Percentiles rank a stretch among this genome's conserved stretches.
Conservation (phyloP, 139 green algal genomes). For the Chloropicon primus region DNA sequence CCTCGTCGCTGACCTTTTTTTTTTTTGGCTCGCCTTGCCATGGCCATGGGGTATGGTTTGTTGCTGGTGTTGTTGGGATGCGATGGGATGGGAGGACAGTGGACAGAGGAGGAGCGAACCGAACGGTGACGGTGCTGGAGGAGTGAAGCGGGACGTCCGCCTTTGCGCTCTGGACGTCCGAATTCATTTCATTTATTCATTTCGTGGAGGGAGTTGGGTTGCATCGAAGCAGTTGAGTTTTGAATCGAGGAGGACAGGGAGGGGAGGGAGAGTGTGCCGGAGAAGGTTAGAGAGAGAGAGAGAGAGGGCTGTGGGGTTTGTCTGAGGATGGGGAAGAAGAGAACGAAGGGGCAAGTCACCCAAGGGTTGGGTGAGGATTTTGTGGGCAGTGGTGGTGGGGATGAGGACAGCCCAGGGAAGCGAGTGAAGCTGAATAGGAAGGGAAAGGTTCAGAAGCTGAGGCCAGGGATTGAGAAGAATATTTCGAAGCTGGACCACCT, state of each 20-base stretch:
- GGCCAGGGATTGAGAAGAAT: not conserved
- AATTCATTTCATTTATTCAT: constrained; percentile 64
- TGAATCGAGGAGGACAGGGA: not conserved
- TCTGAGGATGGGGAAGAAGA: not conserved
- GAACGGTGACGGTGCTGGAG: not conserved
- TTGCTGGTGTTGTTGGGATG: not conserved
- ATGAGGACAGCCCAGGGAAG: constrained; percentile 30
- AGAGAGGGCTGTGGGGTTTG: not conserved
- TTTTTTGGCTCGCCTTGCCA: too few species aligned
- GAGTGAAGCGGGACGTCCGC: constrained; percentile 21
- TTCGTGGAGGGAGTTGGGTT: not conserved
- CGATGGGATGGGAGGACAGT: not conserved
- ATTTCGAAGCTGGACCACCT: not conserved
- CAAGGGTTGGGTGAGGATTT: constrained; percentile 13
- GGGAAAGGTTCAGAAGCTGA: not conserved
- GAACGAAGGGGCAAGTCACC: too few species aligned
- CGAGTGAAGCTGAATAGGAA: constrained; percentile 6
- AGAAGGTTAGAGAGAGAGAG: not conserved
- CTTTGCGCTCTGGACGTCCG: constrained; percentile 55
- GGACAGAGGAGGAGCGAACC: not conserved
- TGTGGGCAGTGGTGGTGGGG: constrained; percentile 50
- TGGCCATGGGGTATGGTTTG: not conserved
- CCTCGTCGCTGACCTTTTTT: too few species aligned
- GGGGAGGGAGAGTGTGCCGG: not conserved
- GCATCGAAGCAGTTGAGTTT: too few species aligned